phyloP scores from a whole-genome alignment of 2,329 filamentous ascomycete genomes.

The Talaromyces piceae region DNA sequence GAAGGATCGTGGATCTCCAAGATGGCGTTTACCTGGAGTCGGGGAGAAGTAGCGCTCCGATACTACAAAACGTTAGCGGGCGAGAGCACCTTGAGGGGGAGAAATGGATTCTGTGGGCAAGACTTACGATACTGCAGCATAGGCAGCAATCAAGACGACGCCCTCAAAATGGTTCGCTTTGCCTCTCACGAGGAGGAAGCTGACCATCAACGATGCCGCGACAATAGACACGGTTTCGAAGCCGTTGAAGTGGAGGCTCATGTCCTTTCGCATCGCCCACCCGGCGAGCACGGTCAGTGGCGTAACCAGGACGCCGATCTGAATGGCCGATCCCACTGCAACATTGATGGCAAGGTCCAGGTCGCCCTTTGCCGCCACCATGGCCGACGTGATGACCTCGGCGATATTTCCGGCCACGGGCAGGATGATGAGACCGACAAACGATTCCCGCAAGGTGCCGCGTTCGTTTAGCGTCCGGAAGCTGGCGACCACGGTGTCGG shows the following conservation, averaged over 20 bases:
- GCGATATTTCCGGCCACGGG: slow-evolving; percentile 68
- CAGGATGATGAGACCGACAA: slow-evolving; percentile 64
- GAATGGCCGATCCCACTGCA: slow-evolving; percentile 62
- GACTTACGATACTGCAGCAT: neutral
- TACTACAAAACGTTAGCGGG: neutral
- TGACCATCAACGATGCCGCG: neutral
- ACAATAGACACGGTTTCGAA: slow-evolving; percentile 3
- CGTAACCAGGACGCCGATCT: slow-evolving; percentile 64
- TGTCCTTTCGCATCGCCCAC: slow-evolving; percentile 57
- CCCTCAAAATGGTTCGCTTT: slow-evolving; percentile 1
- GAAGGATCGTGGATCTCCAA: no score
- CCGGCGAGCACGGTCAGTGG: slow-evolving; percentile 63
- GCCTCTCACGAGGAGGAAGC: neutral
- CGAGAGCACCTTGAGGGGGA: neutral
- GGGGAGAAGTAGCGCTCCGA: neutral
- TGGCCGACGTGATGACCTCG: slow-evolving; percentile 65
- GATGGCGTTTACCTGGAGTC: no score
- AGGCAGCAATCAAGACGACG: neutral
- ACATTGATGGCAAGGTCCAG: slow-evolving; percentile 69
- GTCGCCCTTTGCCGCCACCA: slow-evolving; percentile 66
- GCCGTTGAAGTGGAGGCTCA: slow-evolving; percentile 2
- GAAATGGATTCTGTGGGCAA: neutral
- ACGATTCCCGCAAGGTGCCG: slow-evolving; percentile 53
- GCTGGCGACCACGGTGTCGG: slow-evolving; percentile 62
- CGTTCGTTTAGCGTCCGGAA: slow-evolving; percentile 58